Evolutionary conservation across 768 basidiomycete genomes (phyloP), one percentile per base, ranked within the genome.

Genomic region (Boletus barrowsii): DNA sequence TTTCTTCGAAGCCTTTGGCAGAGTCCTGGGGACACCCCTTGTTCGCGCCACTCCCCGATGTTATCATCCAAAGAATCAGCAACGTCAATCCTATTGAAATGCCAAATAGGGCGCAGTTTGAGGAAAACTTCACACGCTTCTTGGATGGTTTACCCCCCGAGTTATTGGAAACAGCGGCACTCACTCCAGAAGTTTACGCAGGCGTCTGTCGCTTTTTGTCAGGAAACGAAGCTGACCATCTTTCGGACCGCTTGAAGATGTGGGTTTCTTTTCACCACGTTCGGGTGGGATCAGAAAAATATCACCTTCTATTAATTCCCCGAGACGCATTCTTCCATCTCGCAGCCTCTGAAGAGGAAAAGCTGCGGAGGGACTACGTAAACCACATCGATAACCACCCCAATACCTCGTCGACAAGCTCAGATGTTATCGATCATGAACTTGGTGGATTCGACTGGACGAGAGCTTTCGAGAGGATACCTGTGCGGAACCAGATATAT

Each of bases 401-500:
- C 40, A 30, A 20, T 24, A 9, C 46, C 3, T 54, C 54, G 24
- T 47, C 53, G 26, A 40, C 59, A 3, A n/a, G 22, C 45, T 57
- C 41, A 10, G 63, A 67, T 33, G 22, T 41, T 17, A 50, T 54
- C 48, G 55, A 62, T 45, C 49, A 58, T 55, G 60, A 67, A 57
- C 47, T 62, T 50, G 40, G 60, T 64, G 59, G 74, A 68, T 58
- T 67, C 60, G 56, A 67, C 63, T 59, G 74, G 67, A 59, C 62
- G 20, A 68, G 65, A 42, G 72, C 76, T 26, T 87, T 83, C 64
- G 82, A 87, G 59, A 75, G 83, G 52, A 68, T 87, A 45, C 86
- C 86, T 10, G 84, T 86, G 47, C 80, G 81, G 49, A 72, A 77
- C 22, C 86, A 88, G 62, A 79, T 88, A 58, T 88, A 85, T 52